Evolutionary conservation across 1,284 basidiomycete species (phyloP), one percentile per base, ranked within the genome.

Genomic region (Trichosporon ovoides): DNA sequence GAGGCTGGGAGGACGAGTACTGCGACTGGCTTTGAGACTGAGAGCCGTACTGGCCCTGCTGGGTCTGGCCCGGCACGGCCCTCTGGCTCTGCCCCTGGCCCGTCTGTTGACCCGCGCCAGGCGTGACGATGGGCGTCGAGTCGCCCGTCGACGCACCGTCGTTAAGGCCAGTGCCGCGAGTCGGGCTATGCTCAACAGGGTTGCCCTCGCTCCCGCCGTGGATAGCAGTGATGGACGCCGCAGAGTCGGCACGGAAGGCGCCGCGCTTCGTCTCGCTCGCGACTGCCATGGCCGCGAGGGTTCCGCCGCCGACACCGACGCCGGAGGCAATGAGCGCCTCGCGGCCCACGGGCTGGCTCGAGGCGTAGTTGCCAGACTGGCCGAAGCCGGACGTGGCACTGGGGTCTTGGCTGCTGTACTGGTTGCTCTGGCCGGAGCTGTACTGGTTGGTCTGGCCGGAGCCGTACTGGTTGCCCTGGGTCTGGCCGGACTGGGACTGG

Each of bases 221-320:
- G 56, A 77, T 77, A 9, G 75, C 75, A 18, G 72, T 77, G 19
- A 72, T 66, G 34, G 66, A 69, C 0, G 73, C 68, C 2, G 65
- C 33, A 28, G 69, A 72, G 31, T 60, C 65, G 7, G 70, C 67
- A 9, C 73, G 64, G 19, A 72, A 70, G 22, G 66, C 64, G 18
- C 58, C 66, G 48, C 52, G 62, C 31, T 56, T 52, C 9, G 64
- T 66, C 14, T 53, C 59, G 35, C 55, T 57, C 13, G 55, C 37
- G 19, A 40, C 24, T 7, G 40, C 46, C 19, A 53, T 22, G 18
- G 43, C 31, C 22, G 38, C 28, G n/a, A 22, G 28, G 13, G 40
- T 22, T 19, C n/a, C 52, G 19, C 38, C 22, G n/a, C 38, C 38
- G 34, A 53, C 11, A 2, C 16, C 52, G 28, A 18, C 20, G 33